Percentiles rank a stretch among this genome's conserved stretches.
These are phyloP conservation scores for Coemansia sp. DNA, from an alignment of 192 early-diverging fungal genomes.

Conservation along the genomic window DNA sequence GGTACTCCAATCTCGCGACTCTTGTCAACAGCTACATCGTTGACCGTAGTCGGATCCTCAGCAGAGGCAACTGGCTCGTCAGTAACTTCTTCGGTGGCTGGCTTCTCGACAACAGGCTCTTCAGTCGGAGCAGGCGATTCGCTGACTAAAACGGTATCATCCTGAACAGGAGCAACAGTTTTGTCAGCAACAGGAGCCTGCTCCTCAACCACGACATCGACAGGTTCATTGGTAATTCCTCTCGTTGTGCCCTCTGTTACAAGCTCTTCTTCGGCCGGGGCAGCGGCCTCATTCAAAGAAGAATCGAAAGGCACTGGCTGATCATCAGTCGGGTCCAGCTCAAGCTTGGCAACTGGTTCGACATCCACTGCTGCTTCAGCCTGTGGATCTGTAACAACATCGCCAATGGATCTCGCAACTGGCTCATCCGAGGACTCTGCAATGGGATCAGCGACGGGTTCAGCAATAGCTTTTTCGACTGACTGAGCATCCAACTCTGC, in stretches of 20 bases:
- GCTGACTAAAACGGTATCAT: not conserved
- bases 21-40: not conserved
- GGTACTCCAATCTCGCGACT: not conserved
- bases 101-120: not conserved
- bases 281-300: not conserved
- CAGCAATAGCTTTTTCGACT: constrained; percentile 13
- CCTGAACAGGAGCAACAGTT: not conserved
- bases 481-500: not conserved
- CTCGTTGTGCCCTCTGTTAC: not conserved
- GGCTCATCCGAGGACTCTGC: not conserved
- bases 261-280: not conserved
- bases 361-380: not conserved
- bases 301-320: not conserved
- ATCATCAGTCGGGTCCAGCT: not conserved
- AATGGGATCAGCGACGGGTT: constrained; percentile 4
- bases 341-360: not conserved
- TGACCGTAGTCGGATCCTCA: not conserved
- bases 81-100: not conserved
- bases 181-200: not conserved
- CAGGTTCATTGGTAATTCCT: not conserved
- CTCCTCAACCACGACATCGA: not conserved
- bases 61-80: not conserved
- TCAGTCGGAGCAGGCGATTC: not conserved
- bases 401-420: not conserved
- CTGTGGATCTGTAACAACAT: not conserved